Evolutionary conservation across 176 grass and related monocot species (phyloP).

Genomic region (Melocanna baccifera): DNA sequence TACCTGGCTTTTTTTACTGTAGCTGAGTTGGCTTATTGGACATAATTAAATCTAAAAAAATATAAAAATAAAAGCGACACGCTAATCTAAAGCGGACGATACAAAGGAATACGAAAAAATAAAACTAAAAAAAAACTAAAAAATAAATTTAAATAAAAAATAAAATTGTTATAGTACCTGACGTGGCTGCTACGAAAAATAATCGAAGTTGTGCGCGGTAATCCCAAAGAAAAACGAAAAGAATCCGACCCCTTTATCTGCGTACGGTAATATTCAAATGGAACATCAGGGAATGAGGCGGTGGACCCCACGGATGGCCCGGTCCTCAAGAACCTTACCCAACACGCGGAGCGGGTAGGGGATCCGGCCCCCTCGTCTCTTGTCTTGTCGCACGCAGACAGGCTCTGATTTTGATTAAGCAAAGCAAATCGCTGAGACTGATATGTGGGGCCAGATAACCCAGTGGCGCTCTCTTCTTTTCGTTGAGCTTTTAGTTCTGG

Average conservation of each 20-base stretch:
- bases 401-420: not conserved
- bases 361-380: not conserved
- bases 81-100: no score
- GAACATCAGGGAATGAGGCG: not conserved
- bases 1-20: no score
- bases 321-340: not conserved
- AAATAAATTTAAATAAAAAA: no score
- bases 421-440: not conserved
- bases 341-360: conserved; percentile 7
- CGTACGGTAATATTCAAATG: not conserved
- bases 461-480: not conserved
- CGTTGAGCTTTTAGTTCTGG: not conserved
- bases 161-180: no score
- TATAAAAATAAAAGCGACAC: no score
- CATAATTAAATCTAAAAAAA: no score
- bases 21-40: no score
- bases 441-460: not conserved
- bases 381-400: not conserved
- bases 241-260: not conserved
- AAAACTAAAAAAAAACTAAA: no score
- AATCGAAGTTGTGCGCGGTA: no score
- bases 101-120: no score
- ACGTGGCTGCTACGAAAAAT: no score
- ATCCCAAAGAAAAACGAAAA: not conserved
- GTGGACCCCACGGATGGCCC: not conserved